phyloP scores from a whole-genome alignment of 345 rosid genomes.

The Clarkia xantiana region DNA sequence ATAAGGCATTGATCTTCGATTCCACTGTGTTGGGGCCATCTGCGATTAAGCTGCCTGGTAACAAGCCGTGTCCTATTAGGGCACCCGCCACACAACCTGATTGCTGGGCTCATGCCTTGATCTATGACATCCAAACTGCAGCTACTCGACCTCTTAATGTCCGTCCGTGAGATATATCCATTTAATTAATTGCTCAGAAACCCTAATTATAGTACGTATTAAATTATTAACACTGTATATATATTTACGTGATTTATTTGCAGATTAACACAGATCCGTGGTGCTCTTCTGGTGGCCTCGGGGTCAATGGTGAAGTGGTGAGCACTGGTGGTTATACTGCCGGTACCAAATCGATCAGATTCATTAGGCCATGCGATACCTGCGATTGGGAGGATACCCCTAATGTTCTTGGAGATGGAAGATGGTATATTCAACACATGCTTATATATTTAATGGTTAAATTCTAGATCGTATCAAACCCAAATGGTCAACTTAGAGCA shows the following conservation, averaged over 20 bases:
- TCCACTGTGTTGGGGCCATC: conserved; percentile 57
- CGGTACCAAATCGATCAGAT: conserved; percentile 57
- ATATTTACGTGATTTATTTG: no score
- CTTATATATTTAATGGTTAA: no score
- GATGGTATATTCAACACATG: conserved; percentile 72
- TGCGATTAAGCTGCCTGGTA: conserved; percentile 16
- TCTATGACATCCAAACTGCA: conserved; percentile 30
- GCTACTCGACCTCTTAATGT: conserved; percentile 40
- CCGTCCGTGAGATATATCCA: no score
- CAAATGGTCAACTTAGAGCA: no score
- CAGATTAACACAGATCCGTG: conserved; percentile 71
- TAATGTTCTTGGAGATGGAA: conserved; percentile 37
- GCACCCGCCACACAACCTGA: conserved; percentile 18
- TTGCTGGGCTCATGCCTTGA: conserved; percentile 53
- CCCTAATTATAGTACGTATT: no score
- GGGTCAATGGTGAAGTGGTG: conserved; percentile 45
- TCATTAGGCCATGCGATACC: conserved; percentile 16
- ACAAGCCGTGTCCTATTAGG: conserved; percentile 24
- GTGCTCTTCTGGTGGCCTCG: conserved; percentile 90
- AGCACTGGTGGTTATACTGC: conserved; percentile 58
- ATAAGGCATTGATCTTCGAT: conserved; percentile 54
- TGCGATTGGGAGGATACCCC: conserved; percentile 62
- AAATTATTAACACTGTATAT: no score
- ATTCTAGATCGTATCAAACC: no score
- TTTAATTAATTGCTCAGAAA: no score